Evolutionary conservation across 805 yeast species (phyloP).

Genomic region (Candida ponderosae): DNA sequence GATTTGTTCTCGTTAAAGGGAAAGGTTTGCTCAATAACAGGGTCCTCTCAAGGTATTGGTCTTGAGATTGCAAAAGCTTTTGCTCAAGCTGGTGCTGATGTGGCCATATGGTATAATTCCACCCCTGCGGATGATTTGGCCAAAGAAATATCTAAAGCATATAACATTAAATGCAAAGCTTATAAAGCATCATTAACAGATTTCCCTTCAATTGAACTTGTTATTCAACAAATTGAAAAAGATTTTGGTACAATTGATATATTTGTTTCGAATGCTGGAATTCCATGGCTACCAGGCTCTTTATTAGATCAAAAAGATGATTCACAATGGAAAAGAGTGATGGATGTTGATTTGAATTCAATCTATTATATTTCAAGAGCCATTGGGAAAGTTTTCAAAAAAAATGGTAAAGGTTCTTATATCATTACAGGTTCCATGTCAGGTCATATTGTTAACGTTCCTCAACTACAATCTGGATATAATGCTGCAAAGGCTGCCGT

Average conservation of each 20-base stretch:
- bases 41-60: conserved; percentile 83
- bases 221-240: conserved; percentile 32
- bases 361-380: conserved; percentile 74
- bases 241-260: conserved; percentile 76
- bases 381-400: conserved; percentile 65
- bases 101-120: conserved; percentile 36
- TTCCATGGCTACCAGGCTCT: conserved; percentile 70
- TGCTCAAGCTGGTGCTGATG: conserved; percentile 87
- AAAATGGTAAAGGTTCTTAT: conserved; percentile 71
- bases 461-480: conserved; percentile 81
- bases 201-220: conserved; percentile 18
- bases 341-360: conserved; percentile 72
- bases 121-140: conserved; percentile 26
- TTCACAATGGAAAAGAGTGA: conserved; percentile 61
- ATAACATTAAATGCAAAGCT: conserved; percentile 62
- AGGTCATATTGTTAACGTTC: conserved; percentile 79
- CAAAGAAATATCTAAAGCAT: conserved; percentile 49
- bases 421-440: conserved; percentile 88
- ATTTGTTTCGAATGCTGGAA: conserved; percentile 87
- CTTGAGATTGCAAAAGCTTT: conserved; percentile 74
- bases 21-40: conserved; percentile 78
- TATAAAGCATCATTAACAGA: conserved; percentile 28
- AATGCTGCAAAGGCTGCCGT: conserved; percentile 86
- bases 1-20: conserved; percentile 78
- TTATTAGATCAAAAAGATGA: conserved; percentile 36